Base-by-base conservation (phyloP, 352 stramenopile genomes). In the Phytophthora macrochlamydospora region DNA sequence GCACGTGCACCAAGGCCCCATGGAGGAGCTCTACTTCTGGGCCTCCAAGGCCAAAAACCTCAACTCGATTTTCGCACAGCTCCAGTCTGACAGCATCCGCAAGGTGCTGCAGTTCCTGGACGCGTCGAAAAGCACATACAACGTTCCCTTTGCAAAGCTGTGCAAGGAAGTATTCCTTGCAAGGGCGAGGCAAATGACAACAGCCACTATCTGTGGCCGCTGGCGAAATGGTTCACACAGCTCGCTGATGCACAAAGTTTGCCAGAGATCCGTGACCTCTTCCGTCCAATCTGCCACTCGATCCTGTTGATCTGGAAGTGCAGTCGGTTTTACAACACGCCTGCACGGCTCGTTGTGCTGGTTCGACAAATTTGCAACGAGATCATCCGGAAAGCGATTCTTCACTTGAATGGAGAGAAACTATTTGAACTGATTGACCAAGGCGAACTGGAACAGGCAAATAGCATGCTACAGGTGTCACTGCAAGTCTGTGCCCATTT, bases 131-230 rank as follows among this genome's bases (percentile, higher is more conserved):
- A 94, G 81, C 45, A 97, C 91, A 7, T 98, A 98, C 77, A 97
- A 96, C 45, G 84, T 88, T 7, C 92, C 92, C 6, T 98, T 98
- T 54, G 91, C 91, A 1, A 95, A 97, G 66, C 71, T 98, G 12
- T 97, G 91, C 67, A 98, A 97, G 50, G 89, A 97, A 46, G 85
- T 97, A 0, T 97, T 97, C 53, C 64, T 95, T 18, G 85, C 92
- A 0, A 79, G 91, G 8, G 82, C 83, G 92, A 97, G 60, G 89
- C 91, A 0, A 97, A 95, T 46, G 85, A 97, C 60, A 97, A 95
- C 55, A 71, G 83, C 13, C 86, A 93, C 45, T 98, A 96, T 52
- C 61, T 98, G 1, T 80, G 82, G 56, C 91, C 90, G 6, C 69
- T 98, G 12, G 65, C 74, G 3, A 79, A 79, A 40, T 91, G 78